Evolutionary conservation across 495 filamentous ascomycete genomes (phyloP).

Genomic region (Aspergillus diversus): DNA sequence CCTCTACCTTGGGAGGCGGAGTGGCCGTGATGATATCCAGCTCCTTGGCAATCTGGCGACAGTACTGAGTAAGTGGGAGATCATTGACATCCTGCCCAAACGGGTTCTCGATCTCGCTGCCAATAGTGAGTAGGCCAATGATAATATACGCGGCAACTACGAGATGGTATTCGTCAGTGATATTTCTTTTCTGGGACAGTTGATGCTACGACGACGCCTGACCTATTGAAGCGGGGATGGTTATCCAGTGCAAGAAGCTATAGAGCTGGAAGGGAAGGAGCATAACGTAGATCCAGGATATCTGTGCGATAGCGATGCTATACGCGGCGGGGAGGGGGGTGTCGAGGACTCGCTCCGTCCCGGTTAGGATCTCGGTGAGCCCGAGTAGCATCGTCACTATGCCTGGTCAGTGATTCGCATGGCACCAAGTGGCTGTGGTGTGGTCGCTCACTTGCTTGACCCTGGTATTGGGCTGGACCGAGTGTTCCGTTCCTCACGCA

Average conservation of each 20-base stretch:
- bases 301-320: slow-evolving; percentile 80
- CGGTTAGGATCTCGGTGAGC: slow-evolving; percentile 72
- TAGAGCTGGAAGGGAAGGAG: slow-evolving; percentile 83
- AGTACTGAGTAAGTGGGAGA: slow-evolving; percentile 76
- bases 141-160: slow-evolving; percentile 82
- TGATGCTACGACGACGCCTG: slow-evolving; percentile 26
- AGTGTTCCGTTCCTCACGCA: slow-evolving; percentile 59
- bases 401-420: slow-evolving; percentile 1
- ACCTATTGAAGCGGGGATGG: slow-evolving; percentile 78
- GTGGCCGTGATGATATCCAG: slow-evolving; percentile 70
- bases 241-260: slow-evolving; percentile 63
- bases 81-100: slow-evolving; percentile 91
- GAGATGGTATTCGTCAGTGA: not conserved
- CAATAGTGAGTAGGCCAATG: slow-evolving; percentile 79
- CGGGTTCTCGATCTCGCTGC: slow-evolving; percentile 84
- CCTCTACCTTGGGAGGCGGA: slow-evolving; percentile 54
- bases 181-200: not conserved
- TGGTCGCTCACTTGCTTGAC: slow-evolving; percentile 46
- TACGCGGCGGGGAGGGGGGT: slow-evolving; percentile 88
- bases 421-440: no score
- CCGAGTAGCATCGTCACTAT: slow-evolving; percentile 42
- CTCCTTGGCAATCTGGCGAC: slow-evolving; percentile 68
- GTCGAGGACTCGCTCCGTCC: slow-evolving; percentile 78
- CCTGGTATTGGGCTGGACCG: slow-evolving; percentile 46
- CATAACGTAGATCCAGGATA: slow-evolving; percentile 83